Conservation (phyloP, 176 grass and related monocot genomes). For the Pontederia crassipes region DNA sequence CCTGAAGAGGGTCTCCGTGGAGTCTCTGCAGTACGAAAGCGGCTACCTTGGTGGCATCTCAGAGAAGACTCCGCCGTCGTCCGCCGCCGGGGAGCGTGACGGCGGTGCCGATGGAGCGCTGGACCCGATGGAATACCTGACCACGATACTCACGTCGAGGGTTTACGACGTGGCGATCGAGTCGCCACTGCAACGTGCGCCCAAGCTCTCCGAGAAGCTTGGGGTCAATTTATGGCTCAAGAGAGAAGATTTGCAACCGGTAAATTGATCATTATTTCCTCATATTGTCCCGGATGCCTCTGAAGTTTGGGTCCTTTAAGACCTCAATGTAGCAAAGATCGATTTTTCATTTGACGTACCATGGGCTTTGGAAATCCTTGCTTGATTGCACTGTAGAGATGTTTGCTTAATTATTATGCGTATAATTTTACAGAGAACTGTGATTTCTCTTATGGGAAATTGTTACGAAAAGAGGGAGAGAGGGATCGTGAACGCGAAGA, state of each 20-base stretch:
- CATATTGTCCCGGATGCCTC: neutral
- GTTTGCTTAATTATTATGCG: too few species aligned
- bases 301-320: too few species aligned
- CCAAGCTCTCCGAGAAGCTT: conserved; percentile 66
- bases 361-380: too few species aligned
- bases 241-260: conserved; percentile 89
- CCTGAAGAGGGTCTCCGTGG: conserved; percentile 39
- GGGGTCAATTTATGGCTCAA: conserved; percentile 66
- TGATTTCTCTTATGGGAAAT: too few species aligned
- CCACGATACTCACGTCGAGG: conserved; percentile 59
- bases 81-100: neutral
- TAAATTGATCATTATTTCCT: conserved; percentile 15
- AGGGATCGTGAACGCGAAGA: too few species aligned
- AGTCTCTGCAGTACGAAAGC: conserved; percentile 60
- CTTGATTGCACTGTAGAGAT: too few species aligned
- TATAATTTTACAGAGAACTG: too few species aligned
- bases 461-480: too few species aligned
- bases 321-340: too few species aligned
- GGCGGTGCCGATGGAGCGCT: neutral
- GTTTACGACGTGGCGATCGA: conserved; percentile 92
- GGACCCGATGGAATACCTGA: conserved; percentile 80
- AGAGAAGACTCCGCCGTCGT: conserved; percentile 10
- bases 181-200: conserved; percentile 58
- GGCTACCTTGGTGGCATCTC: conserved; percentile 45
- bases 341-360: too few species aligned